Conservation (phyloP, 352 stramenopile species). For the Thraustotheca clavata region DNA sequence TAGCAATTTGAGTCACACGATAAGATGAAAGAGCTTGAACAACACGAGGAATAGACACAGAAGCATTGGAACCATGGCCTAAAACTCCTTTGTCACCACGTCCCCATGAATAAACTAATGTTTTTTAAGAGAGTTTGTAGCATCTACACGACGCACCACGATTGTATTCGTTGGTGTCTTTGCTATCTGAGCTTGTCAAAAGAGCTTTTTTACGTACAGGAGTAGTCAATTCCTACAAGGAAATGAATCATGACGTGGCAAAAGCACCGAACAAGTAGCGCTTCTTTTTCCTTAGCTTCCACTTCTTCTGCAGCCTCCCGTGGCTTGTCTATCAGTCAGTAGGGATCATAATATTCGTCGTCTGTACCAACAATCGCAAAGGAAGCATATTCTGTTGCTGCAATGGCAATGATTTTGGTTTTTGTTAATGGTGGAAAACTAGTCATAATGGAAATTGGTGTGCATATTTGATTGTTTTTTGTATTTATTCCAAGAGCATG, state of each 20-base stretch:
- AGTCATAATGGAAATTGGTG: slow-evolving; percentile 20
- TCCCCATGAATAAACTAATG: slow-evolving; percentile 61
- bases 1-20: slow-evolving; percentile 41
- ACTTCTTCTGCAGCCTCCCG: slow-evolving; percentile 16
- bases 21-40: slow-evolving; percentile 50
- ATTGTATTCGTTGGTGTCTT: slow-evolving; percentile 27
- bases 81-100: slow-evolving; percentile 49
- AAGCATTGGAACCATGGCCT: slow-evolving; percentile 39
- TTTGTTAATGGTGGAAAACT: slow-evolving; percentile 26
- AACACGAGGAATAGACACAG: slow-evolving; percentile 32
- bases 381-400: slow-evolving; percentile 51
- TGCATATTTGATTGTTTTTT: slow-evolving; percentile 24
- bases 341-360: no score
- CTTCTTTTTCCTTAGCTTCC: slow-evolving; percentile 18
- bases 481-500: slow-evolving; percentile 32
- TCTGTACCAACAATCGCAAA: slow-evolving; percentile 59
- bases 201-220: slow-evolving; percentile 16
- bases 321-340: slow-evolving; percentile 6
- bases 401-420: slow-evolving; percentile 28
- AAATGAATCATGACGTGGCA: slow-evolving; percentile 7
- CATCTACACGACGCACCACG: slow-evolving; percentile 23
- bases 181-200: slow-evolving; percentile 23
- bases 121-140: not conserved
- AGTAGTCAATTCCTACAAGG: slow-evolving; percentile 19
- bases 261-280: not conserved